Evolutionary conservation across 768 basidiomycete genomes (phyloP), one percentile per base, ranked within the genome.

Genomic region (Lactarius sp.): DNA sequence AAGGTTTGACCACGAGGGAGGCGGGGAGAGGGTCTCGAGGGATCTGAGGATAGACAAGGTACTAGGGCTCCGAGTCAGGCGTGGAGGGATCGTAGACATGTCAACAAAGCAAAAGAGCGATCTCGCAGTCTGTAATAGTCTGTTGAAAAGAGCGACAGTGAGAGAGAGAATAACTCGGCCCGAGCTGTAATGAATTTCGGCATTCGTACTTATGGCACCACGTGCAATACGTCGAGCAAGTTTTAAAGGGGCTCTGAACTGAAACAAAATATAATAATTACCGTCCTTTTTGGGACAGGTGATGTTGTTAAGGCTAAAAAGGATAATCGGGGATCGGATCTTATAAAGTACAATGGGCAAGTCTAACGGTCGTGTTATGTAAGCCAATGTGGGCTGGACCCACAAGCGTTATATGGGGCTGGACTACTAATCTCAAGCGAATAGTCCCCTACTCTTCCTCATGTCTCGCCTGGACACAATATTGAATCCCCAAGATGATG

Each of bases 391-490:
- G 39, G 12, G 47, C 39, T 59, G 59, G 59, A 54, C 55, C 39
- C 37, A 56, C 60, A 56, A 34, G 55, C 27, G 56, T 33, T 36
- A 60, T 60, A 65, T 65, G 47, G 52, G 22, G 20, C 49, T 55
- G 54, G 36, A 51, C 39, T 37, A 50, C 39, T 37, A 50, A 39
- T 42, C 46, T n/a, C 62, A 34, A 27, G 34, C 18, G 16, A 33
- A 22, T 37, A 8, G 20, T n/a, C 49, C 49, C 46, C 18, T 44
- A 18, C 27, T n/a, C 27, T 18, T 49, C 33, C 27, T 56, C 52
- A 68, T 68, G 68, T 68, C 67, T 42, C 68, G 65, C 42, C 59
- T 68, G 42, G 59, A 63, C 55, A 64, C 66, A 34, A 68, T 68
- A 6, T 42, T 68, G 10, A 68, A 68, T 41, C 68, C 68, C 16